phyloP scores from a whole-genome alignment of 176 grass and related monocot species.

The Saccharum spontaneum region DNA sequence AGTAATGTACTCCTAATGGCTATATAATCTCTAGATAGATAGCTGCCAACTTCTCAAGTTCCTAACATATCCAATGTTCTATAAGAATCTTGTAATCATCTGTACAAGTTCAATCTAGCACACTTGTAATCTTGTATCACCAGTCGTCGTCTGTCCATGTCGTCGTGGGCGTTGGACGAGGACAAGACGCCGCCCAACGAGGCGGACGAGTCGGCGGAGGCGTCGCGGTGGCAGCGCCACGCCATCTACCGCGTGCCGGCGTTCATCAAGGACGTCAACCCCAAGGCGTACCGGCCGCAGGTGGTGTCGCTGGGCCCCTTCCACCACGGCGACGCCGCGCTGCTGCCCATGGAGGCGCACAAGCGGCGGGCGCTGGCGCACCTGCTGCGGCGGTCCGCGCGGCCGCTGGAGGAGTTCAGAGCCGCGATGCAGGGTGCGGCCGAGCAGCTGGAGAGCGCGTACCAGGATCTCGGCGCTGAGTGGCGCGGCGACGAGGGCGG shows the following conservation, averaged over 20 bases:
- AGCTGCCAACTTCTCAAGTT: background rate
- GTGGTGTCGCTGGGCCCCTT: constrained; percentile 73
- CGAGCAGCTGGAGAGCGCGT: constrained; percentile 41
- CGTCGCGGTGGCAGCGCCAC: constrained; percentile 53
- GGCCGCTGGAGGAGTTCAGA: constrained; percentile 40
- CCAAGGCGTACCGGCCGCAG: constrained; percentile 68
- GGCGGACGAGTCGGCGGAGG: constrained; percentile 34
- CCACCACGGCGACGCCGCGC: constrained; percentile 48
- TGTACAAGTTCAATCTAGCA: background rate
- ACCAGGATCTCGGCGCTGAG: constrained; percentile 14
- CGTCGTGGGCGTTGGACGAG: constrained; percentile 56
- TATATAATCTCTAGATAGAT: background rate
- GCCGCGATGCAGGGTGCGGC: constrained; percentile 32
- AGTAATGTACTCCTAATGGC: background rate
- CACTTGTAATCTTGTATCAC: background rate
- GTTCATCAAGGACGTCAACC: constrained; percentile 63
- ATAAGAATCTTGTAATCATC: background rate
- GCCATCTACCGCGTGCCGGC: constrained; percentile 73
- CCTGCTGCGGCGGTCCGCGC: constrained; percentile 47
- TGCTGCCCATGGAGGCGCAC: constrained; percentile 70
- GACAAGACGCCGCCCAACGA: constrained; percentile 21
- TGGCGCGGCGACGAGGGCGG: constrained; percentile 10
- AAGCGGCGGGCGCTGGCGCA: constrained; percentile 67
- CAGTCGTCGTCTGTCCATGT: background rate
- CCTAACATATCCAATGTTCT: background rate